Conservation (phyloP, 2,329 filamentous ascomycete genomes). For the Thelonectria rubi region DNA sequence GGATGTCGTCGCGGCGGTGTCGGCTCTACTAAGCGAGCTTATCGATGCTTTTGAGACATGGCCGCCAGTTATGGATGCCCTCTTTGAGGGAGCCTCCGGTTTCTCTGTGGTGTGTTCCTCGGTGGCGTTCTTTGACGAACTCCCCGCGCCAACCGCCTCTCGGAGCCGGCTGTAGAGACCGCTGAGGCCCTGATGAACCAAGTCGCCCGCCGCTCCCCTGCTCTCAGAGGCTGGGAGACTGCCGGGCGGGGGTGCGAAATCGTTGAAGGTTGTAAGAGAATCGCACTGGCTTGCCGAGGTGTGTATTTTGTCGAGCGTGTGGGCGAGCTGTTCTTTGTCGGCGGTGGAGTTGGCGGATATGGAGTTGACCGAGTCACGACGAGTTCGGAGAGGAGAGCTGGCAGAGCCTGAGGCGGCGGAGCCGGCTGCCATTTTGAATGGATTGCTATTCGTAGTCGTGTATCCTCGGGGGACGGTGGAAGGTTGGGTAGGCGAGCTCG, state of each 20-base stretch:
- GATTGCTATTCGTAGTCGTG: slow-evolving; percentile 40
- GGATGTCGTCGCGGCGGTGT: slow-evolving; percentile 47
- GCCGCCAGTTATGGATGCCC: slow-evolving; percentile 52
- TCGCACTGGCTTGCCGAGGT: slow-evolving; percentile 86
- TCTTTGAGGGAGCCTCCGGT: slow-evolving; percentile 52
- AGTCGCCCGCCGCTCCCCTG: slow-evolving; percentile 75
- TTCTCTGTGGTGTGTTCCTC: slow-evolving; percentile 43
- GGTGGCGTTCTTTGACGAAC: slow-evolving; percentile 50
- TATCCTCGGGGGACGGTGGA: slow-evolving; percentile 8
- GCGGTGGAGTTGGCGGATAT: slow-evolving; percentile 51
- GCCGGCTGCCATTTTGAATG: slow-evolving; percentile 43
- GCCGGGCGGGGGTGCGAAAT: slow-evolving; percentile 79
- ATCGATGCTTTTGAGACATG: slow-evolving; percentile 54
- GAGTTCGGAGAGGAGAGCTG: slow-evolving; percentile 47
- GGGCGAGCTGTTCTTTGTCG: slow-evolving; percentile 78
- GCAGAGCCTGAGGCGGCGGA: slow-evolving; percentile 40
- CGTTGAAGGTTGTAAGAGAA: slow-evolving; percentile 90
- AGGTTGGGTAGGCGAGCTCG: slow-evolving; percentile 11
- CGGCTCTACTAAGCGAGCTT: slow-evolving; percentile 53
- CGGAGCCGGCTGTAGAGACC: slow-evolving; percentile 88
- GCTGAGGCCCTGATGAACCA: slow-evolving; percentile 85
- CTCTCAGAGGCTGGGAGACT: slow-evolving; percentile 68
- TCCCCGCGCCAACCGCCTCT: slow-evolving; percentile 79
- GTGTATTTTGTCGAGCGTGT: slow-evolving; percentile 87
- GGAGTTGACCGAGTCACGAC: slow-evolving; percentile 53